Conservation (phyloP, 495 filamentous ascomycete genomes). For the Friedmanniomyces endolithicus region DNA sequence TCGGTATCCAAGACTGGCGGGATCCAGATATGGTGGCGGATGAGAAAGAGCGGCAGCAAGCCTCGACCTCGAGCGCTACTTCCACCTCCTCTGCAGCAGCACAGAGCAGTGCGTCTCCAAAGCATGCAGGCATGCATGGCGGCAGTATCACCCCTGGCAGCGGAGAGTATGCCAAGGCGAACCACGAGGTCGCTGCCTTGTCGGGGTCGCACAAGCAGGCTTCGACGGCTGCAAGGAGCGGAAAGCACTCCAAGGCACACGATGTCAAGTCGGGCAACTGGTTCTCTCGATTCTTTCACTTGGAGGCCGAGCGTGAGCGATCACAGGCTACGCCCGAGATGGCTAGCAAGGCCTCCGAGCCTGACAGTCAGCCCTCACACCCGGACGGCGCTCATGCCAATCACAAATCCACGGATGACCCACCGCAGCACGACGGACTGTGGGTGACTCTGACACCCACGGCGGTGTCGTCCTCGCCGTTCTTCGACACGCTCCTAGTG, state of each 20-base stretch:
- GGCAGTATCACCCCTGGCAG: constrained; percentile 67
- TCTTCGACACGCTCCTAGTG: constrained; percentile 90
- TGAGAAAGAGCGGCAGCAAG: constrained; percentile 16
- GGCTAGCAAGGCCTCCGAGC: constrained; percentile 3
- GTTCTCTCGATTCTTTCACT: constrained; percentile 1
- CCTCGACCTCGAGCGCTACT: constrained; percentile 10
- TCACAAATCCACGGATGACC: not conserved
- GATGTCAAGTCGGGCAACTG: constrained; percentile 1
- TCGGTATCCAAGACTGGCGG: constrained; percentile 86
- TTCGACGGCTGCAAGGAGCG: constrained; percentile 2
- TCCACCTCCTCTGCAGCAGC: constrained; percentile 5
- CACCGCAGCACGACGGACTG: constrained; percentile 55
- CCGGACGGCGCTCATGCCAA: not conserved
- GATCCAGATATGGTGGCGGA: constrained; percentile 61
- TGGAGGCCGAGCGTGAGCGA: not conserved
- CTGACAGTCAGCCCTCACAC: not conserved
- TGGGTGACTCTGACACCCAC: constrained; percentile 94
- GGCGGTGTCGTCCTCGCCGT: constrained; percentile 79
- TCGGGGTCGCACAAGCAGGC: constrained; percentile 35
- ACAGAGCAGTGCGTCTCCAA: constrained; percentile 30
- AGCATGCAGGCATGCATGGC: constrained; percentile 39
- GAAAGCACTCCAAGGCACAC: not conserved
- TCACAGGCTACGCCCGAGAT: not conserved
- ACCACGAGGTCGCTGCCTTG: constrained; percentile 21
- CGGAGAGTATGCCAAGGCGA: constrained; percentile 51